phyloP scores from a whole-genome alignment of 1,284 basidiomycete genomes.

The Boletellus sp. region DNA sequence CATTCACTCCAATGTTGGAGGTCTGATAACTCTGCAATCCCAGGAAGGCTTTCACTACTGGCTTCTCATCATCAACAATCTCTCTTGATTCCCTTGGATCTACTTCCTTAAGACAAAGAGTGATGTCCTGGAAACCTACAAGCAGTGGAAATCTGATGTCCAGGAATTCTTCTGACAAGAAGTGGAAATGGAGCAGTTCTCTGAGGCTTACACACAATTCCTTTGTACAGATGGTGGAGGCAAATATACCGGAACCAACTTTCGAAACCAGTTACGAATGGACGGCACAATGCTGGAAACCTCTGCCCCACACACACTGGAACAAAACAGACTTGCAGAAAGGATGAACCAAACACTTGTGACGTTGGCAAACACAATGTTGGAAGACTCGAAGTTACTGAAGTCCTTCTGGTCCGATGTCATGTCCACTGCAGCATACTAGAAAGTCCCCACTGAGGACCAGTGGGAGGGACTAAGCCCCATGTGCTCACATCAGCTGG shows the following conservation, averaged over 20 bases:
- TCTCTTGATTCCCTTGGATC: slow-evolving; percentile 19
- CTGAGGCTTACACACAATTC: slow-evolving; percentile 7
- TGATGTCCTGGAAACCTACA: slow-evolving; percentile 14
- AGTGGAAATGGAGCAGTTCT: not conserved
- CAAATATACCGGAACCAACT: slow-evolving; percentile 9
- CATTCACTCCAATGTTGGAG: slow-evolving; percentile 33
- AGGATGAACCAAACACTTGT: slow-evolving; percentile 31
- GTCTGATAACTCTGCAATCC: slow-evolving; percentile 24
- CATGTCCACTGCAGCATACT: slow-evolving; percentile 10
- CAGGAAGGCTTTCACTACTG: slow-evolving; percentile 26
- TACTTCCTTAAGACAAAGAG: slow-evolving; percentile 26
- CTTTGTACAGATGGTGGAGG: slow-evolving; percentile 21
- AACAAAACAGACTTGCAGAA: slow-evolving; percentile 10
- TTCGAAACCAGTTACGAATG: not conserved
- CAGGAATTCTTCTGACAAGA: not conserved
- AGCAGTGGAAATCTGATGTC: not conserved
- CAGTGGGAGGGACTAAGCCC: no score
- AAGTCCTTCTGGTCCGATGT: slow-evolving; percentile 27
- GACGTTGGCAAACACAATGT: slow-evolving; percentile 21
- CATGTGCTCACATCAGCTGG: no score
- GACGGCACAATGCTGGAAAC: not conserved
- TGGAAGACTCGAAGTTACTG: slow-evolving; percentile 21
- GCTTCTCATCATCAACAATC: slow-evolving; percentile 34
- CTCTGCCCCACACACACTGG: not conserved
- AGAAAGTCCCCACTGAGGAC: no score